A percentile compares a stretch with the other conserved stretches of the same genome.
Evolutionary conservation across 345 rosid species (phyloP).

Genomic region (Eutrema japonicum): DNA sequence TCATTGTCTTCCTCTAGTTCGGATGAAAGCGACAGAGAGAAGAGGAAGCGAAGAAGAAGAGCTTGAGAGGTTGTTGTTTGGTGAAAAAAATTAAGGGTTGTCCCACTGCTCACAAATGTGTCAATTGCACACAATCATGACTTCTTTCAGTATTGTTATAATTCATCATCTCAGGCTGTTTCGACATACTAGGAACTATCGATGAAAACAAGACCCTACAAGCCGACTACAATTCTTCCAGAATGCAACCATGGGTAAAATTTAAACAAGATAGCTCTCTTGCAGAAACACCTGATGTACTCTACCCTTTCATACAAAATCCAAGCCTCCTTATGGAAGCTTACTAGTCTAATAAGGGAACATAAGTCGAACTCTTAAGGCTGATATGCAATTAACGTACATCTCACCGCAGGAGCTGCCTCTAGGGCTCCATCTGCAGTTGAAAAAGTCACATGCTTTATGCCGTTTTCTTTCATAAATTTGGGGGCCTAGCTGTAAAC

Average conservation of each 20-base stretch:
- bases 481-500: slow-evolving; percentile 86
- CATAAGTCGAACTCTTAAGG: slow-evolving; percentile 7
- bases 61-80: too few relatives aligned
- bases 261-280: background rate
- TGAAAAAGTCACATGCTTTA: slow-evolving; percentile 81
- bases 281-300: slow-evolving; percentile 11
- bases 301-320: slow-evolving; percentile 1
- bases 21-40: too few relatives aligned
- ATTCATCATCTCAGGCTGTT: slow-evolving; percentile 6
- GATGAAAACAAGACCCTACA: slow-evolving; percentile 18
- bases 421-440: slow-evolving; percentile 98
- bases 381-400: background rate
- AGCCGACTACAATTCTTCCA: slow-evolving; percentile 4
- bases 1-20: too few relatives aligned
- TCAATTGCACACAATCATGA: slow-evolving; percentile 1
- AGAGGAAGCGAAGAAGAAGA: too few relatives aligned
- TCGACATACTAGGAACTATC: background rate
- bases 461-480: slow-evolving; percentile 80
- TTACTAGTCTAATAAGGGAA: background rate
- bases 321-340: slow-evolving; percentile 8
- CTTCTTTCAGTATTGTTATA: background rate
- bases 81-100: too few relatives aligned
- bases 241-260: background rate
- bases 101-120: too few relatives aligned
- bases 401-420: slow-evolving; percentile 97